Evolutionary conservation across 768 basidiomycete genomes (phyloP).

Genomic region (Daedalea quercina): DNA sequence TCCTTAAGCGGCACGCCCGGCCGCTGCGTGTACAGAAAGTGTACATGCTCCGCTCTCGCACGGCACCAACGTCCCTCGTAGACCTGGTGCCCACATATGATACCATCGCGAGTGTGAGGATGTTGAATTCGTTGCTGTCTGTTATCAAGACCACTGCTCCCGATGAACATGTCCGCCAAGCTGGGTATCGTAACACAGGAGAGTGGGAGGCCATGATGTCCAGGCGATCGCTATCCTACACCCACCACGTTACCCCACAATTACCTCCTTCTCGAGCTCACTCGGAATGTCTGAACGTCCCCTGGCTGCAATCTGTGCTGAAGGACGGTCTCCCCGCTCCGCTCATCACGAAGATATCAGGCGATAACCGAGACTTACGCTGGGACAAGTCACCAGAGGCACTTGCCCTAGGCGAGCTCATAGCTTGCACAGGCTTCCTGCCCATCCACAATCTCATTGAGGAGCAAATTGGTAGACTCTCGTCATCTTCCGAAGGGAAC

Average conservation of each 20-base stretch:
- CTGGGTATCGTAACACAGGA: not conserved
- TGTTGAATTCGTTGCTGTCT: not conserved
- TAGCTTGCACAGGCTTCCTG: slow-evolving; percentile 37
- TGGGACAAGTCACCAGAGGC: slow-evolving; percentile 17
- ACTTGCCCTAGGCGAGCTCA: slow-evolving; percentile 32
- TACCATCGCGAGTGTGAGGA: not conserved
- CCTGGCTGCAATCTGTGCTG: slow-evolving; percentile 28
- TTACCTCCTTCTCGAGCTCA: not conserved
- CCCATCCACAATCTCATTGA: slow-evolving; percentile 9
- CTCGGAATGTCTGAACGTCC: slow-evolving; percentile 20
- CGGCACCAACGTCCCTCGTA: not conserved
- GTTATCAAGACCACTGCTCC: not conserved
- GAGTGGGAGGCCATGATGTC: not conserved
- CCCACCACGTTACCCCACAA: not conserved
- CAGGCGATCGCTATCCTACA: not conserved
- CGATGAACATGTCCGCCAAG: not conserved
- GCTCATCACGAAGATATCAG: slow-evolving; percentile 13
- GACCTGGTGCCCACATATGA: slow-evolving; percentile 1
- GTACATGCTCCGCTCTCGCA: slow-evolving; percentile 1
- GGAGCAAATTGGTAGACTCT: not conserved
- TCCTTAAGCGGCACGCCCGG: not conserved
- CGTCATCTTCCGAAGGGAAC: not conserved
- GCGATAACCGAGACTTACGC: slow-evolving; percentile 2
- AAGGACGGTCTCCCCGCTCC: slow-evolving; percentile 19
- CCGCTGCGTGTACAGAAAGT: slow-evolving; percentile 5